These are phyloP conservation scores for Cladophialophora psammophila DNA, from an alignment of 2,329 filamentous ascomycete genomes.

Conservation along the genomic window DNA sequence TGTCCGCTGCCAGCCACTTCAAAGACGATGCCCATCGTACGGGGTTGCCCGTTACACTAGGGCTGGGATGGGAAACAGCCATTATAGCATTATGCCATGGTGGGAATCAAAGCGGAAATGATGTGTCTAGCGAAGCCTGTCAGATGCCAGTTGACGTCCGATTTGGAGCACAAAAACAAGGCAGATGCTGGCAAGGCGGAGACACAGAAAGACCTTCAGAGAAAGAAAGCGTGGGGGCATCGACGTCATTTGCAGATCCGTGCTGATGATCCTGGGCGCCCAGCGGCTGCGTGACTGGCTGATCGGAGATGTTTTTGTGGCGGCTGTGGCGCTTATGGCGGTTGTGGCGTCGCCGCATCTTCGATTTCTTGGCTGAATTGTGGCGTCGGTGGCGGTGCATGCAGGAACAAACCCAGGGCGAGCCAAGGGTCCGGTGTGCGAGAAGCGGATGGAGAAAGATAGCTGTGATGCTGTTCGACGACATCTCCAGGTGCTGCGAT, in stretches of 20 bases:
- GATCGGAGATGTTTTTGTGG: constrained; percentile 10
- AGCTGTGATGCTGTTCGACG: not conserved
- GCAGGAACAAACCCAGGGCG: constrained; percentile 2
- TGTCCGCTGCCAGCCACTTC: not conserved
- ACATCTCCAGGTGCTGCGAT: not conserved
- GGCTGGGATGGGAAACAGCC: constrained; percentile 11
- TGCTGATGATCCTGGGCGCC: not conserved
- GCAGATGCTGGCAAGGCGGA: constrained; percentile 17
- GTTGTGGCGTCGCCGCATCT: not conserved
- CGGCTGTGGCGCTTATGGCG: constrained; percentile 8
- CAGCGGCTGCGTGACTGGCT: not conserved
- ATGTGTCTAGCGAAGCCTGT: constrained; percentile 19
- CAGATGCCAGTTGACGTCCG: constrained; percentile 11
- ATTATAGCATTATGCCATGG: constrained; percentile 4
- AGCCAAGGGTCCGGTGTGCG: not conserved
- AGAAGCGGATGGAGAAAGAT: not conserved
- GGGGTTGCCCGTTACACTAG: constrained; percentile 24
- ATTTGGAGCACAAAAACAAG: constrained; percentile 30
- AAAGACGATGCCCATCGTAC: not conserved
- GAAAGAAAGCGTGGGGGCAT: not conserved
- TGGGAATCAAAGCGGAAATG: constrained; percentile 6
- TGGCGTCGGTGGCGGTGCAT: constrained; percentile 26
- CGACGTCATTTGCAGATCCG: constrained; percentile 30
- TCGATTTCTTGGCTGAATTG: constrained; percentile 23
- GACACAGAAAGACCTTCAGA: constrained; percentile 1